Base-by-base conservation (phyloP, 2,329 filamentous ascomycete genomes). In the Aspergillus ustus region DNA sequence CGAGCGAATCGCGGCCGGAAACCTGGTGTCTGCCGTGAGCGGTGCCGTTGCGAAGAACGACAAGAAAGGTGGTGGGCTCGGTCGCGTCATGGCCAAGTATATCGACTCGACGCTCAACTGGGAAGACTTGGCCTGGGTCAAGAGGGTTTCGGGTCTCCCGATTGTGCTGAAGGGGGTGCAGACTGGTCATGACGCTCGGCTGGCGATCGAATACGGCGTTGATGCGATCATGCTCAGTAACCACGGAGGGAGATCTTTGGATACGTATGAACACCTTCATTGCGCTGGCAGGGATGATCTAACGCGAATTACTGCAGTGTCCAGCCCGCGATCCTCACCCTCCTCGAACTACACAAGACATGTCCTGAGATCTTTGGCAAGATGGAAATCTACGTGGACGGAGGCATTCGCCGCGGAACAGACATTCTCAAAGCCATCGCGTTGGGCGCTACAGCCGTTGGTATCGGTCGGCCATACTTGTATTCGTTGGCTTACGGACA, bases 221-320 rank as follows among this genome's bases (percentile, higher is more conserved):
- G 80, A 85, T 59, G 85, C 84, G 2, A 83, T 87, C 52, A 72
- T 86, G 61, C 65, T 87, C 37, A 85, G 81, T 61, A 88, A 87
- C 63, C 85, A 87, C 59, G 85, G 85, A n/a, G 85, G 85, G 3
- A 76, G 85, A 28, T 83, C 84, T 0, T 74, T 85, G 1, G 85
- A 87, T 56, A 83, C 82, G 34, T 49, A 48, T 19, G 53, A 28
- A 17, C 20, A 31, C 13, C n/a, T 4, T 13, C 20, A 44, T 20
- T 34, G 8, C 34, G 15, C 15, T 13, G 13, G 34, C 8, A 25
- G 25, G 9, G 5, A 2, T 15, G 9, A 15, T 3, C 34, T 40
- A 40, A 40, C 15, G 34, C 1, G 4, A 25, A 1, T 34, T 46
- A 0, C 13, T 28, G 11, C 25, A 56, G 44, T 1, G 78, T 74